Percentiles rank a stretch among this genome's conserved stretches.
These are phyloP conservation scores for Monosporascus sp. DNA, from an alignment of 2,329 filamentous ascomycete genomes.

Conservation along the genomic window DNA sequence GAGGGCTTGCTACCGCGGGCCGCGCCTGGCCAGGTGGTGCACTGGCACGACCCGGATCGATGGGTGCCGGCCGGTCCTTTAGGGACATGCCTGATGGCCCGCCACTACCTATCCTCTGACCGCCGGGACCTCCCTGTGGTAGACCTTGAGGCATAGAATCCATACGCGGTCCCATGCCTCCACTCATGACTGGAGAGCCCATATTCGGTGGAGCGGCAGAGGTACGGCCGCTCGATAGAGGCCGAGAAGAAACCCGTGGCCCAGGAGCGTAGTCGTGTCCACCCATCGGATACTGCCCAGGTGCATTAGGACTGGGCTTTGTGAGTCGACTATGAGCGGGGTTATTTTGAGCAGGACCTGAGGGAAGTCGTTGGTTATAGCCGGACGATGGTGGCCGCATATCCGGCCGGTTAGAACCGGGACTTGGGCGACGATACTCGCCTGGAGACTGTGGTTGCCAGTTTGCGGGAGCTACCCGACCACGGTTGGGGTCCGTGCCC, in stretches of 20 bases:
- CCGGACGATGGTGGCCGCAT: constrained; percentile 16
- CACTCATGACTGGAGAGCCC: constrained; percentile 21
- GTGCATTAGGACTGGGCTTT: constrained; percentile 29
- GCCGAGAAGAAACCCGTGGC: constrained; percentile 29
- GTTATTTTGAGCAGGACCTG: constrained; percentile 27
- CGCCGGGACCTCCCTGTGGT: constrained; percentile 20
- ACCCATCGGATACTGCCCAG: constrained; percentile 19
- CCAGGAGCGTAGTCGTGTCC: constrained; percentile 32
- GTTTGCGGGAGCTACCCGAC: constrained; percentile 37
- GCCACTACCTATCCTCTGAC: constrained; percentile 13
- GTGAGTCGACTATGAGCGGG: constrained; percentile 32
- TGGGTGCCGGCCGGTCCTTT: constrained; percentile 19
- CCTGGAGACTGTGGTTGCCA: constrained; percentile 38
- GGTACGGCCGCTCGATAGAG: constrained; percentile 20
- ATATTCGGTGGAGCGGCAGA: constrained; percentile 14
- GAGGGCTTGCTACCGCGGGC: constrained; percentile 19
- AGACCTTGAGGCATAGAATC: constrained; percentile 21
- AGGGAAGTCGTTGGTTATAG: constrained; percentile 19
- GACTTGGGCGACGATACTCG: constrained; percentile 34
- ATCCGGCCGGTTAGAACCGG: constrained; percentile 25
- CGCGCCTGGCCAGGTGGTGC: constrained; percentile 27
- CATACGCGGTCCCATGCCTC: constrained; percentile 18
- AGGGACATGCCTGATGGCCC: constrained; percentile 17
- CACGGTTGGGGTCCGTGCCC: constrained; percentile 33
- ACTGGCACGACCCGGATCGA: constrained; percentile 28